Percentiles rank a stretch among this genome's conserved stretches.
Evolutionary conservation across 352 stramenopile species (phyloP).

Genomic region (Peronospora destructor): DNA sequence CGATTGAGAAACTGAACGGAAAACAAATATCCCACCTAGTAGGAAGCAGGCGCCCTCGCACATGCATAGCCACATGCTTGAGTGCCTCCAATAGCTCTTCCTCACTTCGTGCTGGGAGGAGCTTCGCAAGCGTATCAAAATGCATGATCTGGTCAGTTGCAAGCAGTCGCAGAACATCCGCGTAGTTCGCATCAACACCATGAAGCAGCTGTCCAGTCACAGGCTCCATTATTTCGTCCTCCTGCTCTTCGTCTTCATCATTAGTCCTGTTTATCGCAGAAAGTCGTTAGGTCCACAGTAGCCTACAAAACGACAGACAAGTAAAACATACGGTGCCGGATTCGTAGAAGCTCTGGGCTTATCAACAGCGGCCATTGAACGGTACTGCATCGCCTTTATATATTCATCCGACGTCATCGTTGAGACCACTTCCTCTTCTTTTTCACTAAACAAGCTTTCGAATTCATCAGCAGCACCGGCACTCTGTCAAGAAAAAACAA

Average conservation of each 20-base stretch:
- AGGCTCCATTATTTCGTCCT: conserved; percentile 39
- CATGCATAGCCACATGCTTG: conserved; percentile 35
- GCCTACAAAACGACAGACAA: neutral
- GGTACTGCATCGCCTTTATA: conserved; percentile 70
- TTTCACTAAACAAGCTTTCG: conserved; percentile 79
- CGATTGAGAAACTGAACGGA: neutral
- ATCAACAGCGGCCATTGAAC: conserved; percentile 27
- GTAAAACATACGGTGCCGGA: conserved; percentile 16
- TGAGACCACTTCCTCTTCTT: conserved; percentile 65
- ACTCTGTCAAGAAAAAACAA: conserved; percentile 13
- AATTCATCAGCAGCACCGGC: conserved; percentile 59
- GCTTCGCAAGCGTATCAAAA: conserved; percentile 35
- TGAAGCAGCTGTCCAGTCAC: conserved; percentile 18
- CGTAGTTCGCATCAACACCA: conserved; percentile 29
- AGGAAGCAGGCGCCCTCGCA: conserved; percentile 37
- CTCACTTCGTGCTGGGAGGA: conserved; percentile 35
- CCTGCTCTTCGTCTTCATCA: conserved; percentile 33
- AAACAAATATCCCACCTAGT: conserved; percentile 27
- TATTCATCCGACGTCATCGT: conserved; percentile 64
- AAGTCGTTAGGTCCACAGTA: neutral
- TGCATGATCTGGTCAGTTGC: conserved; percentile 39
- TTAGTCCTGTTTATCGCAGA: conserved; percentile 15
- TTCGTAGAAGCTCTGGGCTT: conserved; percentile 20
- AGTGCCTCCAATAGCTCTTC: conserved; percentile 38
- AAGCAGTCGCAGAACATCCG: conserved; percentile 18